Percentiles rank a stretch among this genome's conserved stretches.
phyloP scores from a whole-genome alignment of 495 filamentous ascomycete species.

The Aspergillus homomorphus region DNA sequence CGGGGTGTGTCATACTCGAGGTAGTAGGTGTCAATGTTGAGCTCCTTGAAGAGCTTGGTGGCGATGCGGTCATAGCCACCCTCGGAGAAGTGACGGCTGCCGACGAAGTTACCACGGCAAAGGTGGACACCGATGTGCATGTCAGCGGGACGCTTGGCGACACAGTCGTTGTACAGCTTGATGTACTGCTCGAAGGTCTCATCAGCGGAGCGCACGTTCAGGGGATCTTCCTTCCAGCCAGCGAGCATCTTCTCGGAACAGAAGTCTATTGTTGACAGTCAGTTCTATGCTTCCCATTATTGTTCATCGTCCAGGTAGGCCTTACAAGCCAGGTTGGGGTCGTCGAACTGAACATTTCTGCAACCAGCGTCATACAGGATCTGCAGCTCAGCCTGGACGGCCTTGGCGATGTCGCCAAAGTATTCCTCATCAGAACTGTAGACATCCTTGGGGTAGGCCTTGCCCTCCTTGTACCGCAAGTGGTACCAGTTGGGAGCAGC shows the following conservation, averaged over 20 bases:
- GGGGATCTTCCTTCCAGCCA: slow-evolving; percentile 58
- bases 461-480: slow-evolving; percentile 66
- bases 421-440: slow-evolving; percentile 68
- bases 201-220: slow-evolving; percentile 57
- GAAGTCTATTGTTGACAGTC: slow-evolving; percentile 53
- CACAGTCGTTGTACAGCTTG: slow-evolving; percentile 70
- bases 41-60: slow-evolving; percentile 70
- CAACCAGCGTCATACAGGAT: slow-evolving; percentile 66
- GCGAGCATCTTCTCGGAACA: slow-evolving; percentile 71
- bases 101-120: slow-evolving; percentile 79
- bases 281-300: slow-evolving; percentile 2
- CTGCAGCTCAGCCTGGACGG: slow-evolving; percentile 64
- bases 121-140: slow-evolving; percentile 75
- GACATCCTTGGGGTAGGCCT: slow-evolving; percentile 62
- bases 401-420: slow-evolving; percentile 70
- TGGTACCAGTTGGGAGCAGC: slow-evolving; percentile 74
- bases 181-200: slow-evolving; percentile 73
- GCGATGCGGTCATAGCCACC: slow-evolving; percentile 80
- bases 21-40: slow-evolving; percentile 77
- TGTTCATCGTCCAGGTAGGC: neutral
- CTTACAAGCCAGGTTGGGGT: slow-evolving; percentile 74
- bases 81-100: slow-evolving; percentile 73
- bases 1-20: slow-evolving; percentile 79
- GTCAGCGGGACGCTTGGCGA: slow-evolving; percentile 60
- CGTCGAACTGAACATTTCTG: slow-evolving; percentile 72